Evolutionary conservation across 2,329 filamentous ascomycete genomes (phyloP).

Genomic region (Blastomyces gilchristii): DNA sequence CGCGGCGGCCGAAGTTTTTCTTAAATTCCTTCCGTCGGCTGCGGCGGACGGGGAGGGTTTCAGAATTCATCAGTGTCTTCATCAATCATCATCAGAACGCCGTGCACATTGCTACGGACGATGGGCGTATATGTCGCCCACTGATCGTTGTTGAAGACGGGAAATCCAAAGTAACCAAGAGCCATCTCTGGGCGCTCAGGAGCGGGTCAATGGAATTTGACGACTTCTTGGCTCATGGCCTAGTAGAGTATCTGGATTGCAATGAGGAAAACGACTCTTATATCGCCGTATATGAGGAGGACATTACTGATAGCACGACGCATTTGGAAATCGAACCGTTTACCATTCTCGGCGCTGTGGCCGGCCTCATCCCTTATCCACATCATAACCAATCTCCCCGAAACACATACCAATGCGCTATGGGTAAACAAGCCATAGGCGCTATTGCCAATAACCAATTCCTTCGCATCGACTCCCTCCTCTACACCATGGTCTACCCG

Average conservation of each 20-base stretch:
- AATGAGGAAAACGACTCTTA: constrained; percentile 97
- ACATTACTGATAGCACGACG: constrained; percentile 73
- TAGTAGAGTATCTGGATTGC: constrained; percentile 94
- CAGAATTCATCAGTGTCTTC: constrained; percentile 92
- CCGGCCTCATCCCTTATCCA: constrained; percentile 91
- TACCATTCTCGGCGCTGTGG: constrained; percentile 88
- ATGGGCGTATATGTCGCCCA: constrained; percentile 90
- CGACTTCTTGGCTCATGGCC: constrained; percentile 77
- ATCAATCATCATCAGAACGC: constrained; percentile 88
- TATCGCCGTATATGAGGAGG: constrained; percentile 78
- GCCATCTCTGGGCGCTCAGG: constrained; percentile 71
- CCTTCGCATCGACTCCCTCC: constrained; percentile 86
- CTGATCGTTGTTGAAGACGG: constrained; percentile 90
- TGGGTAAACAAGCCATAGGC: constrained; percentile 99
- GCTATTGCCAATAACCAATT: constrained; percentile 98
- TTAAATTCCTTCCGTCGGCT: constrained; percentile 74
- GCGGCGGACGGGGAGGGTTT: constrained; percentile 80
- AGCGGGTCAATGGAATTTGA: constrained; percentile 82
- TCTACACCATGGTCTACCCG: constrained; percentile 95
- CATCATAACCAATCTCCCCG: constrained; percentile 98
- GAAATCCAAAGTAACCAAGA: constrained; percentile 65
- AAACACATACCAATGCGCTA: constrained; percentile 98
- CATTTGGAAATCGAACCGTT: constrained; percentile 98
- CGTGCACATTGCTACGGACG: constrained; percentile 92
- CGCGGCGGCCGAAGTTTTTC: constrained; percentile 76